Evolutionary conservation across 2,329 filamentous ascomycete genomes (phyloP).

Genomic region (Paracoccidioides brasiliensis): DNA sequence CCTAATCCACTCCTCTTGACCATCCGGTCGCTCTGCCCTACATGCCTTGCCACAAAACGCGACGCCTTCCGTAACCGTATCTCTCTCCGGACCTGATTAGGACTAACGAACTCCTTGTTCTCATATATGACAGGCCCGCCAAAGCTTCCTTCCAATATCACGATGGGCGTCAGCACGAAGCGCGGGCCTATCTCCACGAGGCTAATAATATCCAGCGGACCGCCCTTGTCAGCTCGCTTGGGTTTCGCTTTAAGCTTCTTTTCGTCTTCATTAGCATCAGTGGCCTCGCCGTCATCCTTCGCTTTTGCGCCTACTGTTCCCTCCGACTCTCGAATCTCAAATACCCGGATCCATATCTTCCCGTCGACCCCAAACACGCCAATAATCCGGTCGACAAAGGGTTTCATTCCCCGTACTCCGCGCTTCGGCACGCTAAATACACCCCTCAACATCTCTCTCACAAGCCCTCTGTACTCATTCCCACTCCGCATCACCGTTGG

Average conservation of each 20-base stretch:
- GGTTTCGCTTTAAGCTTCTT: constrained; percentile 27
- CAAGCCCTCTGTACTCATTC: constrained; percentile 31
- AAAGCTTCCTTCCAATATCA: constrained; percentile 90
- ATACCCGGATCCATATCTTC: constrained; percentile 92
- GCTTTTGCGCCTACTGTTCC: constrained; percentile 34
- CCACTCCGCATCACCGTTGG: constrained; percentile 56
- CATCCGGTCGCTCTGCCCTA: constrained; percentile 58
- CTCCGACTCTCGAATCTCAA: constrained; percentile 81
- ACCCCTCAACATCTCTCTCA: constrained; percentile 82
- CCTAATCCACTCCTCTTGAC: constrained; percentile 67
- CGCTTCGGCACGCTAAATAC: constrained; percentile 80
- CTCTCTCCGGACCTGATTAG: constrained; percentile 84
- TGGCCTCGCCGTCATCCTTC: constrained; percentile 26
- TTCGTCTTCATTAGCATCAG: constrained; percentile 31
- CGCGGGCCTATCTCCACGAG: constrained; percentile 89
- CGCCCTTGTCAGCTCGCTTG: constrained; percentile 29
- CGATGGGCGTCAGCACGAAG: constrained; percentile 84
- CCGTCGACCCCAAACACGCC: constrained; percentile 80
- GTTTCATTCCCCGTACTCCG: constrained; percentile 77
- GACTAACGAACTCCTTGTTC: constrained; percentile 93
- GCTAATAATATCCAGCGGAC: constrained; percentile 64
- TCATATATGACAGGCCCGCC: constrained; percentile 95
- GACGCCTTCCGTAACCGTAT: constrained; percentile 62
- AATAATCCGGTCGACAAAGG: constrained; percentile 92
- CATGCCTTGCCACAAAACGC: constrained; percentile 62